Conservation (phyloP, 2,329 filamentous ascomycete genomes). For the Hymenoscyphus linearis region DNA sequence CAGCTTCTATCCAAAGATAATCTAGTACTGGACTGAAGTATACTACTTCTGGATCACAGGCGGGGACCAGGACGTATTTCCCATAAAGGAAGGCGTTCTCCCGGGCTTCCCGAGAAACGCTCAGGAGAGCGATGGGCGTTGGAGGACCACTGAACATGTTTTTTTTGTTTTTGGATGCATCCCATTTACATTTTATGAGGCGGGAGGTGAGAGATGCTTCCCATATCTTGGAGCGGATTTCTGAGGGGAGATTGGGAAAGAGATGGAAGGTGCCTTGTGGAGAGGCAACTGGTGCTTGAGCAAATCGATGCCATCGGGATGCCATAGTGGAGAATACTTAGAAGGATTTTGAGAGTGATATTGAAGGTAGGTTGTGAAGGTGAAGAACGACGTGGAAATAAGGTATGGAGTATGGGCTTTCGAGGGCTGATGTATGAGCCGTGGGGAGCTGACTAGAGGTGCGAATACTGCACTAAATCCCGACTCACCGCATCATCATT, state of each 20-base stretch:
- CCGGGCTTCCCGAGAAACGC: slow-evolving; percentile 6
- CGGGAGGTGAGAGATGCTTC: slow-evolving; percentile 6
- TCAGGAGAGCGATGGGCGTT: neutral
- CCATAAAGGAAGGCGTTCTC: slow-evolving; percentile 8
- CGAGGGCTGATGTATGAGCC: neutral
- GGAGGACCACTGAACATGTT: slow-evolving; percentile 6
- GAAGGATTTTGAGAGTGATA: neutral
- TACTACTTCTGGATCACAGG: neutral
- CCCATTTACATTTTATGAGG: slow-evolving; percentile 10
- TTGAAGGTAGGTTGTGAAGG: neutral
- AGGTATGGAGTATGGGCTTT: neutral
- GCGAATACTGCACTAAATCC: neutral
- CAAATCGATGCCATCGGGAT: neutral
- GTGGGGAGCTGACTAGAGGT: neutral
- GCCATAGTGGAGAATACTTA: neutral
- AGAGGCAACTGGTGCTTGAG: neutral
- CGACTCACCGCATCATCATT: neutral
- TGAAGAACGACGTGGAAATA: neutral
- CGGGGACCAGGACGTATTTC: slow-evolving; percentile 2
- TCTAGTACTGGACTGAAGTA: slow-evolving; percentile 10
- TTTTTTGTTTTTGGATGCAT: neutral
- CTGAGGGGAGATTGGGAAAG: slow-evolving; percentile 1
- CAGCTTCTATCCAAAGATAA: slow-evolving; percentile 22
- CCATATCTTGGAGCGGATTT: slow-evolving; percentile 15
- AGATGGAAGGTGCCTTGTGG: neutral